Conservation (phyloP, 352 stramenopile species). For the Nothophytophthora sp. region DNA sequence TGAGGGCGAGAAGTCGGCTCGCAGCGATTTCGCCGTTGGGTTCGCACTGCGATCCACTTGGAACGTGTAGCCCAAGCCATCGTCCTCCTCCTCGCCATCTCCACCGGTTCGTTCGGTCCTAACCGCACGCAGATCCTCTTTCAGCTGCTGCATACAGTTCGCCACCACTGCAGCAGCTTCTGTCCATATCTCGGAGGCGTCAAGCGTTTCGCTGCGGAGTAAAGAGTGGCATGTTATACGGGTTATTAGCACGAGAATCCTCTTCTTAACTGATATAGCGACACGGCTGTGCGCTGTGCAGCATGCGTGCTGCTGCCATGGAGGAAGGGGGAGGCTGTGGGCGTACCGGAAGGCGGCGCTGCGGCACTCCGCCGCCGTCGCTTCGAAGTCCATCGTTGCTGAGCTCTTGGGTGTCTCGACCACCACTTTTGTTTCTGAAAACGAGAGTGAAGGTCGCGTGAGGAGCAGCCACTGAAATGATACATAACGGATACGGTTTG, state of each 20-base stretch:
- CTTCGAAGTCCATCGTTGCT: constrained; percentile 45
- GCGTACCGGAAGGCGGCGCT: constrained; percentile 50
- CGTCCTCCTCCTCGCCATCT: constrained; percentile 42
- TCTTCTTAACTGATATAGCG: background rate
- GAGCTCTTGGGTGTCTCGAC: too few species aligned
- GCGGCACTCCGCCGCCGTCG: constrained; percentile 54
- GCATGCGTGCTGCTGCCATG: too few species aligned
- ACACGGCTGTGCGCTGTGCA: background rate
- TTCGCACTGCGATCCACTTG: constrained; percentile 38
- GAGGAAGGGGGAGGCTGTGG: background rate
- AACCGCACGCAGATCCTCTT: constrained; percentile 1
- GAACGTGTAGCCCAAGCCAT: constrained; percentile 78
- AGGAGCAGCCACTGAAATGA: too few species aligned
- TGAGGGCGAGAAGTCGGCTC: constrained; percentile 29
- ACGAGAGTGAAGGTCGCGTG: constrained; percentile 2
- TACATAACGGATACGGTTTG: too few species aligned
- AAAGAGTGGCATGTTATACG: too few species aligned
- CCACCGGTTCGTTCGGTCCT: background rate
- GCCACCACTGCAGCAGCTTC: constrained; percentile 14
- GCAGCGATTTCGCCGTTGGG: constrained; percentile 22
- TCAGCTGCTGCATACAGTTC: constrained; percentile 9
- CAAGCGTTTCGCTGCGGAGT: constrained; percentile 20
- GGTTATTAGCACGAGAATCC: too few species aligned
- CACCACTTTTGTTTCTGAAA: too few species aligned
- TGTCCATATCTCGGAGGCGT: constrained; percentile 15